Conservation (phyloP, 768 basidiomycete species). For the Mycena rebaudengoi region DNA sequence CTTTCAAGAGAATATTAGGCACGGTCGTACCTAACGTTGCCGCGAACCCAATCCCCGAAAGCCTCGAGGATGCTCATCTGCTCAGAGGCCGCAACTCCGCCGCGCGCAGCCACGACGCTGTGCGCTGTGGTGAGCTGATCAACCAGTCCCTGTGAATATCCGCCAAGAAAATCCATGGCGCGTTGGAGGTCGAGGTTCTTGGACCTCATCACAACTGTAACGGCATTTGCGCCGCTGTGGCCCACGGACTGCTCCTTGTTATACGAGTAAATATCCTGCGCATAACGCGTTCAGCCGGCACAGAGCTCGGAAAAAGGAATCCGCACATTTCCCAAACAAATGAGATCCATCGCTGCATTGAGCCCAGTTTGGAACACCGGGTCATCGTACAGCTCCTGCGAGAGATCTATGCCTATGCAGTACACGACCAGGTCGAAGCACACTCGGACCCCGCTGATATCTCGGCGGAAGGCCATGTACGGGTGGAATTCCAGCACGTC, state of each 20-base stretch:
- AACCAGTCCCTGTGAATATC: constrained; percentile 59
- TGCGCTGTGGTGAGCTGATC: constrained; percentile 56
- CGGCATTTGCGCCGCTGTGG: constrained; percentile 70
- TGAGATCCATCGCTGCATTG: constrained; percentile 68
- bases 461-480: constrained; percentile 67
- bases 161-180: constrained; percentile 65
- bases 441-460: constrained; percentile 72
- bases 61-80: constrained; percentile 63
- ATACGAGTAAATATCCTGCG: constrained; percentile 75
- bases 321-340: constrained; percentile 77
- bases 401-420: constrained; percentile 67
- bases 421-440: constrained; percentile 73
- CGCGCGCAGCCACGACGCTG: constrained; percentile 57
- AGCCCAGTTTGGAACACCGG: constrained; percentile 61
- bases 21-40: constrained; percentile 61
- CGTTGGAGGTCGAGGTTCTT: constrained; percentile 62
- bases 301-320: constrained; percentile 1
- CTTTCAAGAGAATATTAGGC: neutral
- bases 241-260: constrained; percentile 77
- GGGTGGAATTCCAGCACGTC: constrained; percentile 62
- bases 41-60: constrained; percentile 67
- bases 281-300: neutral
- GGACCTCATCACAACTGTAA: constrained; percentile 73
- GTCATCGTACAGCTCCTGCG: constrained; percentile 68
- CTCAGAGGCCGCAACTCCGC: constrained; percentile 53